These are phyloP conservation scores for Candida lessepsii DNA, from an alignment of 805 yeast genomes.

Conservation along the genomic window DNA sequence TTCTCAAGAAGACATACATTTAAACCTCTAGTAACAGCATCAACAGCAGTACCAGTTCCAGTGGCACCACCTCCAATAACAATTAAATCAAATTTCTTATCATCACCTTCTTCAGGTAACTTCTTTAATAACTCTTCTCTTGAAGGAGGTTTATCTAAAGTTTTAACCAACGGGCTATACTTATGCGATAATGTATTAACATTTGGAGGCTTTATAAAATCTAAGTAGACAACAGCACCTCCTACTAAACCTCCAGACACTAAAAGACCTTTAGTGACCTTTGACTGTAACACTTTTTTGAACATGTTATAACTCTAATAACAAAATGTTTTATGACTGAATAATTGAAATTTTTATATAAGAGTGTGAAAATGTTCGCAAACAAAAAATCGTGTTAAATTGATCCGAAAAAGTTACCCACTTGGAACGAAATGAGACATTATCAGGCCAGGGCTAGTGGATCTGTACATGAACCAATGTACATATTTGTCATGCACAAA, in stretches of 20 bases:
- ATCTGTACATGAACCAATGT: background rate
- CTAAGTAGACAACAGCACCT: constrained; percentile 38
- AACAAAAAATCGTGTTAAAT: constrained; percentile 4
- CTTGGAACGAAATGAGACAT: background rate
- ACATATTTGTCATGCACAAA: too few relatives aligned
- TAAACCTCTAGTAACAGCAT: constrained; percentile 86
- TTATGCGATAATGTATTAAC: constrained; percentile 24
- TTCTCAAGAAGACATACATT: constrained; percentile 85
- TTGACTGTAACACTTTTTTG: constrained; percentile 19
- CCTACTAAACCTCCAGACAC: constrained; percentile 36
- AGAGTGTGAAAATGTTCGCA: constrained; percentile 7
- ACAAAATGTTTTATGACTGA: too few relatives aligned
- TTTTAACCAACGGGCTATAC: constrained; percentile 46
- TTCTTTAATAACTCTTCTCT: constrained; percentile 52
- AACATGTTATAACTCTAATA: constrained; percentile 2
- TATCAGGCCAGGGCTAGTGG: background rate
- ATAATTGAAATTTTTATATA: background rate
- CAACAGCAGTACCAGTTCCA: constrained; percentile 91
- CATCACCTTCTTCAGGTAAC: constrained; percentile 24
- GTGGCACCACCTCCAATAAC: constrained; percentile 96
- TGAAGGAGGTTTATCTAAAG: constrained; percentile 51
- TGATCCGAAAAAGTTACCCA: constrained; percentile 3
- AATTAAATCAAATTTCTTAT: constrained; percentile 68
- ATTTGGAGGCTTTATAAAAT: constrained; percentile 36
- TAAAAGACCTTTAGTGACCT: constrained; percentile 29